phyloP scores from a whole-genome alignment of 2,329 filamentous ascomycete genomes.

The Fusarium gaditjirri region DNA sequence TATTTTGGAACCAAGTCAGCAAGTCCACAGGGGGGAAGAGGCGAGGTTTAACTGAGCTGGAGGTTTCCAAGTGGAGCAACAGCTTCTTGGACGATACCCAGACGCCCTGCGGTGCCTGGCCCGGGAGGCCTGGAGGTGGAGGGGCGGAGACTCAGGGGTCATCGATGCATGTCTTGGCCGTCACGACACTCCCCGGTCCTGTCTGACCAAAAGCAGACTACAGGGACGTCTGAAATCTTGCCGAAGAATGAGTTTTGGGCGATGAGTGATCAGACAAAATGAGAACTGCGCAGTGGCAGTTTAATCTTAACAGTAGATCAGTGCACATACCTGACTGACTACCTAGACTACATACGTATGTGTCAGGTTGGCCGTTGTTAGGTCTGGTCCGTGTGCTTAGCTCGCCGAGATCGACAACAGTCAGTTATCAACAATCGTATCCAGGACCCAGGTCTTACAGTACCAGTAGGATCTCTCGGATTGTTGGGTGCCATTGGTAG shows the following conservation, averaged over 20 bases:
- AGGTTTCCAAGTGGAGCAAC: conserved; percentile 36
- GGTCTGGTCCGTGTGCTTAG: conserved; percentile 18
- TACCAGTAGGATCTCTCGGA: not conserved
- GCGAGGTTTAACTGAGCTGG: conserved; percentile 35
- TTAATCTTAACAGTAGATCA: conserved; percentile 13
- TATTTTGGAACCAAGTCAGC: conserved; percentile 20
- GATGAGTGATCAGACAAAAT: conserved; percentile 23
- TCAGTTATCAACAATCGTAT: conserved; percentile 1
- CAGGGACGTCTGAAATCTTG: conserved; percentile 24
- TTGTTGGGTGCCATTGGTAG: conserved; percentile 19
- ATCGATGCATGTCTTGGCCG: conserved; percentile 33
- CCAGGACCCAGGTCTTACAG: not conserved
- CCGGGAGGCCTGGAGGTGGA: conserved; percentile 13
- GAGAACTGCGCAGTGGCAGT: not conserved
- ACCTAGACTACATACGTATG: not conserved
- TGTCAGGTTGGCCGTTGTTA: conserved; percentile 34
- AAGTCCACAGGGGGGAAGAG: conserved; percentile 41
- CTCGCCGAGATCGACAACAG: conserved; percentile 6
- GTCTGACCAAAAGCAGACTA: not conserved
- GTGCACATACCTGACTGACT: not conserved
- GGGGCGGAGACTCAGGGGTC: conserved; percentile 32
- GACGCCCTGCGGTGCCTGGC: not conserved
- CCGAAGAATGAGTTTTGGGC: conserved; percentile 19
- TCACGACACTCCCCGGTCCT: conserved; percentile 29
- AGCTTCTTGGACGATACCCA: conserved; percentile 11